Conservation (phyloP, 2,329 filamentous ascomycete genomes). For the Ophiostoma pallidulum region DNA sequence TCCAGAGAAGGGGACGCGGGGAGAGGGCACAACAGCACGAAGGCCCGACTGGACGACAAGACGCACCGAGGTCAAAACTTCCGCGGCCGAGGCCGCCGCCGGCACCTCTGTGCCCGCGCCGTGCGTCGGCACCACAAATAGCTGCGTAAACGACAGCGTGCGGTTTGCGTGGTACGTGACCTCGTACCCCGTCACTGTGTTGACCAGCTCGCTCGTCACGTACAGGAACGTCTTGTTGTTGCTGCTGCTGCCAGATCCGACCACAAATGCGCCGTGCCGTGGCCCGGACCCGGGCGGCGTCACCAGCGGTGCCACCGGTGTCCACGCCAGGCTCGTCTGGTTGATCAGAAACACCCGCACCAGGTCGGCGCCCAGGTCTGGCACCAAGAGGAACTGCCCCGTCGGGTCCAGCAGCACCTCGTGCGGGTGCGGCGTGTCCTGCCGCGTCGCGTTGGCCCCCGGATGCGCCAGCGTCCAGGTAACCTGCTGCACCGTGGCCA, state of each 20-base stretch:
- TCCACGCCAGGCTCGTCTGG: constrained; percentile 34
- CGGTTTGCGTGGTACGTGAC: constrained; percentile 40
- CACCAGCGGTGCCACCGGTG: constrained; percentile 30
- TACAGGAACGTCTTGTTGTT: constrained; percentile 44
- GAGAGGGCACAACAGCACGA: no score
- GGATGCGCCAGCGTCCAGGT: constrained; percentile 31
- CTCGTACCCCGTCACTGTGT: constrained; percentile 46
- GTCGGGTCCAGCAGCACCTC: constrained; percentile 57
- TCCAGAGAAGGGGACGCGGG: no score
- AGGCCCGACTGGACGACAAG: no score
- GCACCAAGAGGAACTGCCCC: constrained; percentile 50
- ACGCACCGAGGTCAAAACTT: constrained; percentile 50
- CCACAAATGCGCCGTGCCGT: constrained; percentile 52
- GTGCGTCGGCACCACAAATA: constrained; percentile 41
- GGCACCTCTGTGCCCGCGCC: constrained; percentile 34
- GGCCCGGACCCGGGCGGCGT: constrained; percentile 50
- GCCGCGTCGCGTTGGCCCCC: constrained; percentile 34
- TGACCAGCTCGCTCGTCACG: constrained; percentile 51
- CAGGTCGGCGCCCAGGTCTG: constrained; percentile 57
- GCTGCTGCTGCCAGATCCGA: no score
- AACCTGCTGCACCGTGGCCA: constrained; percentile 29
- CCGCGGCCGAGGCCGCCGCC: constrained; percentile 38
- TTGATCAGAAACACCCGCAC: constrained; percentile 48
- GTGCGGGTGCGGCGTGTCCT: constrained; percentile 54
- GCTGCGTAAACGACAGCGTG: constrained; percentile 34